phyloP scores from a whole-genome alignment of 768 basidiomycete genomes.

The Paxillus involutus region DNA sequence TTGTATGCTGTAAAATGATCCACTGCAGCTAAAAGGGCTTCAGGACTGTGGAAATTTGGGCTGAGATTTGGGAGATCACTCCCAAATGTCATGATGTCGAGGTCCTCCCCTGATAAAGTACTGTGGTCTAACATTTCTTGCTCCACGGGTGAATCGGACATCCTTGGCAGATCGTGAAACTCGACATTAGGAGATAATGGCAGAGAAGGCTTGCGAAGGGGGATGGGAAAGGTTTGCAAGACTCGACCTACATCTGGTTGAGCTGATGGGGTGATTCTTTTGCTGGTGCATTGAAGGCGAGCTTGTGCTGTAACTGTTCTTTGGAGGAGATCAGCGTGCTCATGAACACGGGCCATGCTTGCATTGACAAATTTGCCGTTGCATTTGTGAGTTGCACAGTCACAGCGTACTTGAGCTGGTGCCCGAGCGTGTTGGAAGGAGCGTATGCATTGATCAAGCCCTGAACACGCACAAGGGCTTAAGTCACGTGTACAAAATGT shows the following conservation, averaged over 20 bases:
- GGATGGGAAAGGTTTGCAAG: neutral
- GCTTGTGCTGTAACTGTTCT: neutral
- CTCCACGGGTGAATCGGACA: neutral
- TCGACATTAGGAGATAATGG: neutral
- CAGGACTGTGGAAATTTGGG: slow-evolving; percentile 5
- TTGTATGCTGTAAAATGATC: slow-evolving; percentile 1
- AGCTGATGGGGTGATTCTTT: neutral
- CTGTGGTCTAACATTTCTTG: slow-evolving; percentile 8
- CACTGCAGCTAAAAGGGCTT: neutral
- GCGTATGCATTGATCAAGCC: no score
- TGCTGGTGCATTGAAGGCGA: neutral
- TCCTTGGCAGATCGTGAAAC: neutral
- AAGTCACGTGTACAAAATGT: no score
- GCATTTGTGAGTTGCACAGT: neutral
- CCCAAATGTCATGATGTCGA: neutral
- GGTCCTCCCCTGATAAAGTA: neutral
- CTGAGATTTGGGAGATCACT: slow-evolving; percentile 2
- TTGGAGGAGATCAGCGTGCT: neutral
- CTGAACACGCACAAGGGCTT: no score
- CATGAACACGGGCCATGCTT: neutral
- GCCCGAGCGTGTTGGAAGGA: no score
- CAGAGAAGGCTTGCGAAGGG: neutral
- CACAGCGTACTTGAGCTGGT: neutral
- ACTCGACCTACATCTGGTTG: no score
- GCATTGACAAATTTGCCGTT: neutral